Conservation (phyloP, 1,284 basidiomycete species). For the Moniliella sp. region DNA sequence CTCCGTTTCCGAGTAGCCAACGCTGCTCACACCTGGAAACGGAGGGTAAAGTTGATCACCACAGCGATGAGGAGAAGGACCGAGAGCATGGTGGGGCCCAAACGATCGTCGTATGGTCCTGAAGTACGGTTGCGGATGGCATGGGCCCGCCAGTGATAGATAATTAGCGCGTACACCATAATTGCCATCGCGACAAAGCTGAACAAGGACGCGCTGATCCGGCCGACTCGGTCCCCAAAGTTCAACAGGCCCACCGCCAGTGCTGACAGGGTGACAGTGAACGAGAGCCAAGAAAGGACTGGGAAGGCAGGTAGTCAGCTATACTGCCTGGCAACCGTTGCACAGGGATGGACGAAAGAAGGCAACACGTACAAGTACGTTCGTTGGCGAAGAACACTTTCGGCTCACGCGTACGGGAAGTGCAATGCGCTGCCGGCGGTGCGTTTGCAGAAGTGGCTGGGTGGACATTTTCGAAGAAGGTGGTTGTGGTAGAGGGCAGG, state of each 20-base stretch:
- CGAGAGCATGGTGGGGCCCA: conserved; percentile 42
- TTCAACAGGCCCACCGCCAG: conserved; percentile 32
- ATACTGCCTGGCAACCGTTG: no score
- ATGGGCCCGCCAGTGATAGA: conserved; percentile 83
- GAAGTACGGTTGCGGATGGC: conserved; percentile 75
- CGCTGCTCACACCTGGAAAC: no score
- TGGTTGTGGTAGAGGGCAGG: no score
- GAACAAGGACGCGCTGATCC: conserved; percentile 77
- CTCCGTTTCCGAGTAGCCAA: no score
- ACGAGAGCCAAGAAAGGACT: conserved; percentile 34
- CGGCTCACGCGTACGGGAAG: conserved; percentile 32
- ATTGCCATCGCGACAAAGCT: conserved; percentile 76
- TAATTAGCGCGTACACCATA: conserved; percentile 82
- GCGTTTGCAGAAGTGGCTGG: conserved; percentile 87
- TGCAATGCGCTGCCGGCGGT: conserved; percentile 41
- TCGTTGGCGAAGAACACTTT: conserved; percentile 34
- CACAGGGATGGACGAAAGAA: neutral
- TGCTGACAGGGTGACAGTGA: conserved; percentile 32
- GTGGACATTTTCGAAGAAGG: conserved; percentile 75
- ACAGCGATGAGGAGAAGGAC: conserved; percentile 31
- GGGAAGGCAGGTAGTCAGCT: no score
- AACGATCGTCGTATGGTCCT: conserved; percentile 85
- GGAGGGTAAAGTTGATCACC: conserved; percentile 32
- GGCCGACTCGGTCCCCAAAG: conserved; percentile 45
- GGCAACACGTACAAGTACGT: conserved; percentile 19